These are phyloP conservation scores for Scutellaria barbata DNA, from an alignment of 257 asterid genomes.

Conservation along the genomic window DNA sequence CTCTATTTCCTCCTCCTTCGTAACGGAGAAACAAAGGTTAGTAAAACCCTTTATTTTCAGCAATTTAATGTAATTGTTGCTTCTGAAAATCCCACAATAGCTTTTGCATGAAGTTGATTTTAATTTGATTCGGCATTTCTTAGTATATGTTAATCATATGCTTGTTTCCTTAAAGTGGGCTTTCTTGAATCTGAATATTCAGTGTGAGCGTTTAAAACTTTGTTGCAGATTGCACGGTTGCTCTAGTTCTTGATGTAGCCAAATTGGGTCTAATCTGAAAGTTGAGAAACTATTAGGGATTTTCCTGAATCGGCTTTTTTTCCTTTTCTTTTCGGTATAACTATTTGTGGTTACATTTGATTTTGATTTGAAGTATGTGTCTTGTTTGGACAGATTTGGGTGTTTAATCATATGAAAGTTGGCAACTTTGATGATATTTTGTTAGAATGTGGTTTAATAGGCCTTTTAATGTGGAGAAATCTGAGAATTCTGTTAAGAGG, in stretches of 20 bases:
- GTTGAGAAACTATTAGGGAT: slow-evolving; percentile 9
- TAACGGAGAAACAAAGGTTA: background rate
- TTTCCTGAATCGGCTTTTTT: background rate
- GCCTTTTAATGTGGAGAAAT: slow-evolving; percentile 20
- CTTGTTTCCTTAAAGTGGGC: slow-evolving; percentile 37
- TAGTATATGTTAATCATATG: slow-evolving; percentile 14
- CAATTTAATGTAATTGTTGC: slow-evolving; percentile 32
- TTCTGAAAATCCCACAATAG: slow-evolving; percentile 23
- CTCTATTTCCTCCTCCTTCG: slow-evolving; percentile 19
- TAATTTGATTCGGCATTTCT: slow-evolving; percentile 10
- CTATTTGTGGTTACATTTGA: background rate
- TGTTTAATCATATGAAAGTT: slow-evolving; percentile 4
- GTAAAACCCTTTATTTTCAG: slow-evolving; percentile 1
- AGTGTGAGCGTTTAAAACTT: slow-evolving; percentile 31
- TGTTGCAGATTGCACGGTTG: slow-evolving; percentile 35
- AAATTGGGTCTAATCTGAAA: slow-evolving; percentile 31
- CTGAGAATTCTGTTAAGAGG: slow-evolving; percentile 43
- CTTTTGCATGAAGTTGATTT: slow-evolving; percentile 46
- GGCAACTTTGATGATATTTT: background rate
- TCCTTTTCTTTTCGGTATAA: too few relatives aligned
- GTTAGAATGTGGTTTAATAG: slow-evolving; percentile 1
- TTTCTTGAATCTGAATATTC: slow-evolving; percentile 43
- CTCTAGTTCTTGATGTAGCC: slow-evolving; percentile 19
- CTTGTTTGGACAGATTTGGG: slow-evolving; percentile 20
- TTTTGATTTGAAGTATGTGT: slow-evolving; percentile 29